Percentiles rank a stretch among this genome's conserved stretches.
Evolutionary conservation across 2,329 filamentous ascomycete genomes (phyloP).

Genomic region (Chaetomium sp.): DNA sequence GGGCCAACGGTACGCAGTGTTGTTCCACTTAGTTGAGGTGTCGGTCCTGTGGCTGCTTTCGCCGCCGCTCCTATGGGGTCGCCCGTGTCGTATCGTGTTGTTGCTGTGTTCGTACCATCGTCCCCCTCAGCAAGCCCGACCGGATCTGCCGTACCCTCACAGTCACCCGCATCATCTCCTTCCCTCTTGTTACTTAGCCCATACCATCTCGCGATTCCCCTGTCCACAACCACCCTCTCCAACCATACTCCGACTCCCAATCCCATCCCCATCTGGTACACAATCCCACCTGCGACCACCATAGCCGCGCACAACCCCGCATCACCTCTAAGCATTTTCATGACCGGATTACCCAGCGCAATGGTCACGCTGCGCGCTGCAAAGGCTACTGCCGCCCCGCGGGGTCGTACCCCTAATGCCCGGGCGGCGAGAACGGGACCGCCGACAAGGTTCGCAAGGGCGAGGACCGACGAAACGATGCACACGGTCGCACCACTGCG

Average conservation of each 20-base stretch:
- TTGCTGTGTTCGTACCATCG: too few relatives aligned
- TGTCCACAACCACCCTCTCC: constrained; percentile 5
- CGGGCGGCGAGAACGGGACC: constrained; percentile 34
- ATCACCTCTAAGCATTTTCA: constrained; percentile 40
- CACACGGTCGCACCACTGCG: constrained; percentile 35
- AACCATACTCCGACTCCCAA: constrained; percentile 26
- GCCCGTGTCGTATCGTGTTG: too few relatives aligned
- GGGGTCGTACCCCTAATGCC: constrained; percentile 31
- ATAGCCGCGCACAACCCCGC: constrained; percentile 42
- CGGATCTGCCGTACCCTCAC: constrained; percentile 10
- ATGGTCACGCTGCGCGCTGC: constrained; percentile 45
- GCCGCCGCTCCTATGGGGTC: too few relatives aligned
- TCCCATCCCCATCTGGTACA: constrained; percentile 31
- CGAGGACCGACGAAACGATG: constrained; percentile 31
- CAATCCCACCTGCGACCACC: constrained; percentile 46
- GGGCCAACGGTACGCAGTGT: too few relatives aligned
- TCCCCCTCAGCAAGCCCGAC: too few relatives aligned
- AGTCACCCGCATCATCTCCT: background rate
- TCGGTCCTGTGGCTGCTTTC: too few relatives aligned
- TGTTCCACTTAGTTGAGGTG: too few relatives aligned
- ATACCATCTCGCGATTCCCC: background rate
- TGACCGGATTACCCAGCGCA: constrained; percentile 43
- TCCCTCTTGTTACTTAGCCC: background rate
- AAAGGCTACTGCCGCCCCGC: constrained; percentile 36
- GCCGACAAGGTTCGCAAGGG: constrained; percentile 37